Conservation (phyloP, 2,329 filamentous ascomycete genomes). For the Fusarium sp. region DNA sequence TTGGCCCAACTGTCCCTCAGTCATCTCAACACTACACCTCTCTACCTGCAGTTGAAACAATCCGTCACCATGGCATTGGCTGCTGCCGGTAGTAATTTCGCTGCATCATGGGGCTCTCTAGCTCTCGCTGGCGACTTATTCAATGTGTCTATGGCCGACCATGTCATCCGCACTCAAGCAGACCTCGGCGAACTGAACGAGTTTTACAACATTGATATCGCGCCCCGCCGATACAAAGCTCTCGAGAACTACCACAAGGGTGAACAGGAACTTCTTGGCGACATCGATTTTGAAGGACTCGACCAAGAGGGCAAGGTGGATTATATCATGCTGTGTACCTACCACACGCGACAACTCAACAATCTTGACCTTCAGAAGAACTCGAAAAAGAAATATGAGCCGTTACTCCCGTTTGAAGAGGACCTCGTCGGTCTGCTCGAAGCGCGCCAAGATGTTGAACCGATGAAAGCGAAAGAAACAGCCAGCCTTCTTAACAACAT, state of each 20-base stretch:
- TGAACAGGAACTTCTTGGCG: constrained; percentile 17
- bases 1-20: background rate
- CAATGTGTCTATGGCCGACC: constrained; percentile 30
- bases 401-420: constrained; percentile 2
- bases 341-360: constrained; percentile 30
- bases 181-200: constrained; percentile 24
- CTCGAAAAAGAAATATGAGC: constrained; percentile 8
- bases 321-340: constrained; percentile 36
- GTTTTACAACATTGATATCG: constrained; percentile 34
- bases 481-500: constrained; percentile 26
- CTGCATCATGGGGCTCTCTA: constrained; percentile 4
- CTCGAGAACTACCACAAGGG: constrained; percentile 20
- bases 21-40: background rate
- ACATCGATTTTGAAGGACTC: constrained; percentile 23
- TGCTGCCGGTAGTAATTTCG: background rate
- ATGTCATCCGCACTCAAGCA: constrained; percentile 35
- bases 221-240: constrained; percentile 16
- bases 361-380: constrained; percentile 22
- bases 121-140: constrained; percentile 4
- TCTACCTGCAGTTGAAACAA: background rate
- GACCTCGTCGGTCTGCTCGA: constrained; percentile 29
- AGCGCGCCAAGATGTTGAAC: constrained; percentile 34
- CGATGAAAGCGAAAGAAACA: constrained; percentile 29
- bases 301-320: constrained; percentile 38
- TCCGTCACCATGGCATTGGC: constrained; percentile 21